Evolutionary conservation across 2,329 filamentous ascomycete genomes (phyloP).

Genomic region (Pyricularia sp.): DNA sequence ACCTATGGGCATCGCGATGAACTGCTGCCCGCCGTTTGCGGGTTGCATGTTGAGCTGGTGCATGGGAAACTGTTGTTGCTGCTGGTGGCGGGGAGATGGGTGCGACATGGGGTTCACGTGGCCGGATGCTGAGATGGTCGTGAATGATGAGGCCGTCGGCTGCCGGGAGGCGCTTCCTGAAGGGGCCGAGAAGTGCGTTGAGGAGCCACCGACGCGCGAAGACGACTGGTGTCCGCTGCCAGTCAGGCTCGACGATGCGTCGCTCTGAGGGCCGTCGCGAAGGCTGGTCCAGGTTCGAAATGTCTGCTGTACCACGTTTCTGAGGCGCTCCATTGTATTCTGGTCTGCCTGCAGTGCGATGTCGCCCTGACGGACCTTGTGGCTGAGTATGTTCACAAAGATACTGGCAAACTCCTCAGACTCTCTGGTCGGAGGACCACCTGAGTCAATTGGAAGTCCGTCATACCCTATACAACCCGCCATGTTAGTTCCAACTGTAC

Average conservation of each 20-base stretch:
- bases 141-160: not conserved
- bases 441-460: conserved; percentile 5
- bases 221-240: conserved; percentile 5
- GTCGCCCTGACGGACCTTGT: conserved; percentile 15
- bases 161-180: conserved; percentile 6
- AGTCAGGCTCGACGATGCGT: conserved; percentile 13
- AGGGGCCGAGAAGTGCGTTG: conserved; percentile 6
- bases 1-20: conserved; percentile 3
- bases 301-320: conserved; percentile 13
- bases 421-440: conserved; percentile 10
- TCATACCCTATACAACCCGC: conserved; percentile 11
- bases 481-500: not conserved
- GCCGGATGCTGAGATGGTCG: not conserved
- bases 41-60: conserved; percentile 1
- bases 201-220: conserved; percentile 9
- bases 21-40: conserved; percentile 5
- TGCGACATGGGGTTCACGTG: not conserved
- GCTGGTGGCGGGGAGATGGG: not conserved
- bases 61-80: conserved; percentile 2
- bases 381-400: conserved; percentile 15
- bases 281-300: conserved; percentile 14
- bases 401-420: conserved; percentile 14
- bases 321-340: conserved; percentile 11
- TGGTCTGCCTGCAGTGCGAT: conserved; percentile 10
- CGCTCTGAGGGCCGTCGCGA: conserved; percentile 10